A percentile compares a stretch with the other conserved stretches of the same genome.
These are phyloP conservation scores for Fusarium humuli DNA, from an alignment of 2,329 filamentous ascomycete genomes.

Conservation along the genomic window DNA sequence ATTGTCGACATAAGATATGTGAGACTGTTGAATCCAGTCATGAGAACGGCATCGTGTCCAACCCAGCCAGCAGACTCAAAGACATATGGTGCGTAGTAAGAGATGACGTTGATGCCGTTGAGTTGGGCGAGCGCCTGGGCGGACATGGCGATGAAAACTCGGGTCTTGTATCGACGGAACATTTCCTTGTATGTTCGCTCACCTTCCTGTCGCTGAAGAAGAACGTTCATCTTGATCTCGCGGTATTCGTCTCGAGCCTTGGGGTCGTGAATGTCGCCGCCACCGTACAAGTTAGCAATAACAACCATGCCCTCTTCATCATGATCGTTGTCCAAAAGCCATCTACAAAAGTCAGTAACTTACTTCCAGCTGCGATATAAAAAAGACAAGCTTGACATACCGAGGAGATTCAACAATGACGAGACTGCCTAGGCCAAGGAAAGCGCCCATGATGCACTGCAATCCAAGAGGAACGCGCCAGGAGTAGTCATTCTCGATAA, in stretches of 20 bases:
- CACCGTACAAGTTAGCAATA: slow-evolving; percentile 96
- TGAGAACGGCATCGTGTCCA: slow-evolving; percentile 89
- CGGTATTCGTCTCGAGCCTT: slow-evolving; percentile 96
- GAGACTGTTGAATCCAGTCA: slow-evolving; percentile 95
- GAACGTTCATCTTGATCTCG: slow-evolving; percentile 98
- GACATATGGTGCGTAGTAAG: slow-evolving; percentile 96
- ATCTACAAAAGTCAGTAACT: slow-evolving; percentile 66
- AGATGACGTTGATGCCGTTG: slow-evolving; percentile 99
- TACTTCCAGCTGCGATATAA: slow-evolving; percentile 7
- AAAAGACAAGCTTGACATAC: slow-evolving; percentile 59
- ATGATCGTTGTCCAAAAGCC: slow-evolving; percentile 96
- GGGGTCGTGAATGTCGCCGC: slow-evolving; percentile 91
- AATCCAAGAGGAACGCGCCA: slow-evolving; percentile 92
- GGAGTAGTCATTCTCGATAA: slow-evolving; percentile 83
- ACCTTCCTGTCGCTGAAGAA: slow-evolving; percentile 92
- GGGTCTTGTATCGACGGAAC: slow-evolving; percentile 91
- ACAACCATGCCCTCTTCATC: slow-evolving; percentile 99
- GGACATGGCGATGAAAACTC: slow-evolving; percentile 98
- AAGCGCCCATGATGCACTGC: slow-evolving; percentile 93
- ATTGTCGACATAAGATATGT: slow-evolving; percentile 93
- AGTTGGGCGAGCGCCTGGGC: slow-evolving; percentile 95
- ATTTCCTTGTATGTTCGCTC: slow-evolving; percentile 92
- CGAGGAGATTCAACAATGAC: slow-evolving; percentile 96
- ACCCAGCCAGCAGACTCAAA: slow-evolving; percentile 98
- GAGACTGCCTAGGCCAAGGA: slow-evolving; percentile 87